Conservation (phyloP, 2,329 filamentous ascomycete species). For the Claviceps capensis region DNA sequence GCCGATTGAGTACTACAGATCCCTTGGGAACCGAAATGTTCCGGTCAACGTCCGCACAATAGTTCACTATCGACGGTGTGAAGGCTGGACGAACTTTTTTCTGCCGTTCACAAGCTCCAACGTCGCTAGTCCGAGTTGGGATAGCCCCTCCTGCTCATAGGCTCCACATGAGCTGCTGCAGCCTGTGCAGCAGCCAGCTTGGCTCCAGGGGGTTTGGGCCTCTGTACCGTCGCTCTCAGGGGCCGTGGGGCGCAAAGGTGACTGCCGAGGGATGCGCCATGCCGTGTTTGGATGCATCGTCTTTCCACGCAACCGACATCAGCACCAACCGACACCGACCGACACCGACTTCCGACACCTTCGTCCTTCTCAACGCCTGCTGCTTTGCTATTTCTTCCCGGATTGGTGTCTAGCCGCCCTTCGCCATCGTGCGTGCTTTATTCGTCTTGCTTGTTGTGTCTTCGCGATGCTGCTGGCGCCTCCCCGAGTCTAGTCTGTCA, state of each 20-base stretch:
- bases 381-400: not conserved
- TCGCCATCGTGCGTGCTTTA: not conserved
- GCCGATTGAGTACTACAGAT: not conserved
- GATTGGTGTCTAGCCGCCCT: not conserved
- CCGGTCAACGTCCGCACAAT: not conserved
- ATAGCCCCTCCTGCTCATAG: not conserved
- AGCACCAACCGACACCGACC: not conserved
- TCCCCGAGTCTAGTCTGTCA: slow-evolving; percentile 9
- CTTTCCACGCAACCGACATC: not conserved
- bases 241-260: too few species aligned
- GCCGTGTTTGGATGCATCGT: not conserved
- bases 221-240: too few species aligned
- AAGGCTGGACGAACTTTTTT: slow-evolving; percentile 13
- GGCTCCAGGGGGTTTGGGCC: too few species aligned
- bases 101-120: slow-evolving; percentile 4
- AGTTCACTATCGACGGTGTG: not conserved
- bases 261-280: too few species aligned
- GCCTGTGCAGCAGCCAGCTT: not conserved
- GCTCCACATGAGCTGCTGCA: not conserved
- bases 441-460: not conserved
- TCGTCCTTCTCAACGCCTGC: not conserved
- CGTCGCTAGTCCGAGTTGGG: not conserved
- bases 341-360: not conserved
- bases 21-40: not conserved
- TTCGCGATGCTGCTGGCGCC: slow-evolving; percentile 11